phyloP scores from a whole-genome alignment of 1,284 basidiomycete species.

The Malassezia obtusa region DNA sequence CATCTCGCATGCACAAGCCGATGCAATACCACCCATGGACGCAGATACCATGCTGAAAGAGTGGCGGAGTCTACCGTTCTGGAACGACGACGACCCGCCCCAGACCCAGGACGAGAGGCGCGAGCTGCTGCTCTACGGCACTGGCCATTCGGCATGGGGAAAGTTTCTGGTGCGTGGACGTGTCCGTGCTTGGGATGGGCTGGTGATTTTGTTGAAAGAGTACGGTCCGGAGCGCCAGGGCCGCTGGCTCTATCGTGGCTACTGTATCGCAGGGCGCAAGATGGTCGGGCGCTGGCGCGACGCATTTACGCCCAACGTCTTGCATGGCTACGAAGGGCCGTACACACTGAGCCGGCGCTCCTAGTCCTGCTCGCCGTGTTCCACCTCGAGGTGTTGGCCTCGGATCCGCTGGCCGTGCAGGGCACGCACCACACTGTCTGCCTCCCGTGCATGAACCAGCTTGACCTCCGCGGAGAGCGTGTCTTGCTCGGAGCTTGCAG shows the following conservation, averaged over 20 bases:
- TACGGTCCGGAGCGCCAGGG: slow-evolving; percentile 2
- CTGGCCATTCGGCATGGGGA: slow-evolving; percentile 9
- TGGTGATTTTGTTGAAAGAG: not conserved
- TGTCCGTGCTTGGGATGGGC: slow-evolving; percentile 5
- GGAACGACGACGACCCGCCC: not conserved
- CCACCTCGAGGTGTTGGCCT: slow-evolving; percentile 2
- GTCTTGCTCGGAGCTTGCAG: not conserved
- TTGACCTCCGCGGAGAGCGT: slow-evolving; percentile 4
- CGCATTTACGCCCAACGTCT: not conserved
- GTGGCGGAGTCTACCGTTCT: not conserved
- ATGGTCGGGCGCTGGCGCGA: slow-evolving; percentile 9
- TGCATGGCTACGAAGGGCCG: slow-evolving; percentile 5
- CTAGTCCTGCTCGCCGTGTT: not conserved
- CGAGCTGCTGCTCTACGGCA: slow-evolving; percentile 1
- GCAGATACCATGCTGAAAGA: not conserved
- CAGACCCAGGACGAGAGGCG: not conserved
- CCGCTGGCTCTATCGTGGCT: not conserved
- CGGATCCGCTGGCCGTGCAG: not conserved
- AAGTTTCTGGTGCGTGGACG: slow-evolving; percentile 1
- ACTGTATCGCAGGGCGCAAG: not conserved
- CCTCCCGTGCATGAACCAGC: not conserved
- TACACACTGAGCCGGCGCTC: not conserved
- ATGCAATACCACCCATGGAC: not conserved
- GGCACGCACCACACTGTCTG: not conserved
- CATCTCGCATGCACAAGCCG: not conserved